phyloP scores from a whole-genome alignment of 148 eudicot species.

The Rhododendron vialii region DNA sequence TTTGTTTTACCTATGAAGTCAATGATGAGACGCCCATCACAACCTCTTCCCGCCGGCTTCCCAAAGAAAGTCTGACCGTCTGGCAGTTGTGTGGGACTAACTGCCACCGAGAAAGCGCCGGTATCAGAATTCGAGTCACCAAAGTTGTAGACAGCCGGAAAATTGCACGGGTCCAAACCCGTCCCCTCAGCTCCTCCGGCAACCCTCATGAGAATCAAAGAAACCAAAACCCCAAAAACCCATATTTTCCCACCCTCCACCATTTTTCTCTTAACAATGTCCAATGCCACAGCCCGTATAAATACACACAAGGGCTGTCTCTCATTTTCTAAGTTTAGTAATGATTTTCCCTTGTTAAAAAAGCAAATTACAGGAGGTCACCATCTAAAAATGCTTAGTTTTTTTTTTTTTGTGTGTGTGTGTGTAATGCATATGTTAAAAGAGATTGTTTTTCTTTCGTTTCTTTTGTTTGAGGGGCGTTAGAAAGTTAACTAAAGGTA shows the following conservation, averaged over 20 bases:
- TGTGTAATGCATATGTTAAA: too few relatives aligned
- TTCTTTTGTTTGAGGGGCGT: too few relatives aligned
- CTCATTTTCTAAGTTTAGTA: neutral
- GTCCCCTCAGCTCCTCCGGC: neutral
- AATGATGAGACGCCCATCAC: neutral
- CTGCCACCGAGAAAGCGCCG: neutral
- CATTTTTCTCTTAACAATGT: neutral
- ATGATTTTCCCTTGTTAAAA: neutral
- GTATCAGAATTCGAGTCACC: slow-evolving; percentile 14
- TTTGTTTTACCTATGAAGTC: neutral
- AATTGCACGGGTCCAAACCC: neutral
- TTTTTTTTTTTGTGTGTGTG: too few relatives aligned
- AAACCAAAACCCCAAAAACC: neutral
- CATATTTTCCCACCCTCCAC: neutral
- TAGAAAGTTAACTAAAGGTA: too few relatives aligned
- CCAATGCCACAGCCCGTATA: neutral
- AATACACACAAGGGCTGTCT: neutral
- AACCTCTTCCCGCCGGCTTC: too few relatives aligned
- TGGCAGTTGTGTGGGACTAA: neutral
- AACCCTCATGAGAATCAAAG: neutral
- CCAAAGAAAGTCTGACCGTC: neutral
- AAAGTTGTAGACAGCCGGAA: slow-evolving; percentile 7
- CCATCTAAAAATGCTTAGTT: neutral
- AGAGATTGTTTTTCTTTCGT: too few relatives aligned
- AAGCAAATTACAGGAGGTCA: neutral